Evolutionary conservation across 192 early-diverging fungal genomes (phyloP), one percentile per base, ranked within the genome.

Genomic region (Gamsiella multidivaricata): DNA sequence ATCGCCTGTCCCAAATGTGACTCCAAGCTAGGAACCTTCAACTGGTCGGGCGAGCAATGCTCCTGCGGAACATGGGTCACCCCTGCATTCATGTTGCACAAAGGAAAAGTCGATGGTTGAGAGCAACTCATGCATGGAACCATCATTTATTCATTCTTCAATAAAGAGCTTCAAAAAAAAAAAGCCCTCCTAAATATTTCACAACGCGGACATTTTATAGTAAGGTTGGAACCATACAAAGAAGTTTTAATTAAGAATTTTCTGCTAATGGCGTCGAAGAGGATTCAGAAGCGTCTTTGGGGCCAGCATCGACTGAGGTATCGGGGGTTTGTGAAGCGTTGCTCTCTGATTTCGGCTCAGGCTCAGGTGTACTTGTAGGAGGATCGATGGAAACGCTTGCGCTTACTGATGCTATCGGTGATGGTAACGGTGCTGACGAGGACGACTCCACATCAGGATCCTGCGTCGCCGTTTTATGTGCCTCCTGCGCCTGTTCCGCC

Each of bases 31-130:
- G 94, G 94, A 1, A 81, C 90, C 1, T 95, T 88, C 69, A 92
- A 86, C 79, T 95, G 94, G 94, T 83, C 94, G 14, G 90, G 90
- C 61, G 81, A 83, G 12, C 91, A 92, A 74, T 94, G 93, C 78
- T 92, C 91, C 63, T 94, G 93, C 71, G 92, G 92, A 36, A 80
- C 88, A 42, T 94, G 93, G 93, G 82, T 93, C 52, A 91, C 91
- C 7, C 93, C 93, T 32, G 87, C 93, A 5, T 93, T 94, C 59
- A 88, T 87, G 84, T 81, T 94, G 64, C 91, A 92, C 81, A 82
- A 86, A 49, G 91, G 90, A 79, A 83, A 87, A 53, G 90, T 94
- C 11, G 93, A 94, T 71, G 88, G 89, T 67, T 55, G 57, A 50
- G 26, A 18, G 17, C 7, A 10, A 60, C 5, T 26, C 29, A 15